Percentiles rank a stretch among this genome's conserved stretches.
Conservation (phyloP, 83 land plant species). For the Larix sibirica region DNA sequence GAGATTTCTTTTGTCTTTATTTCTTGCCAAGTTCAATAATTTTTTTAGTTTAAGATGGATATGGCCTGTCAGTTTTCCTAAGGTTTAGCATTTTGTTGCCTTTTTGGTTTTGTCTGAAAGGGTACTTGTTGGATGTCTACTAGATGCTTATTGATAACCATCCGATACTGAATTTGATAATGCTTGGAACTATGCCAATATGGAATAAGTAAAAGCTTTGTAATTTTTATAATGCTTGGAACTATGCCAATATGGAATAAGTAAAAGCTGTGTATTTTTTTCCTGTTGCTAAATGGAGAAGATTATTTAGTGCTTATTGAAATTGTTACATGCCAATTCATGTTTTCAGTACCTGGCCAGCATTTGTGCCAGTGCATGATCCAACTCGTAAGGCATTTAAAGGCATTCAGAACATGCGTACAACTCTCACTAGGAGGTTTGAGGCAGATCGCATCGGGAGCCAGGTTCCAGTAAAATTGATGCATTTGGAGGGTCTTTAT, state of each 20-base stretch:
- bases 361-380: slow-evolving; percentile 98
- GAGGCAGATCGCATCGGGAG: slow-evolving; percentile 88
- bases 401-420: slow-evolving; percentile 84
- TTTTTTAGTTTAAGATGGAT: neutral
- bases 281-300: neutral
- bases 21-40: neutral
- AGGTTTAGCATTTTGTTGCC: neutral
- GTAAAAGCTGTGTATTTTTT: slow-evolving; percentile 2
- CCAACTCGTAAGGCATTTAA: slow-evolving; percentile 90
- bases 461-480: slow-evolving; percentile 84
- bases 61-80: neutral
- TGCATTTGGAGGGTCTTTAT: slow-evolving; percentile 97
- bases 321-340: neutral
- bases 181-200: no score
- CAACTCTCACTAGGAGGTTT: slow-evolving; percentile 74
- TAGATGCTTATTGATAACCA: neutral
- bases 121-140: neutral
- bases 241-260: neutral
- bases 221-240: neutral
- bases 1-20: neutral
- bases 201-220: neutral
- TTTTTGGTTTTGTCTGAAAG: neutral
- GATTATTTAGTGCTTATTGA: neutral
- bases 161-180: neutral
- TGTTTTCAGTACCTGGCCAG: slow-evolving; percentile 79